phyloP scores from a whole-genome alignment of 1,139 yeast species.

The Williopsis jadinii region DNA sequence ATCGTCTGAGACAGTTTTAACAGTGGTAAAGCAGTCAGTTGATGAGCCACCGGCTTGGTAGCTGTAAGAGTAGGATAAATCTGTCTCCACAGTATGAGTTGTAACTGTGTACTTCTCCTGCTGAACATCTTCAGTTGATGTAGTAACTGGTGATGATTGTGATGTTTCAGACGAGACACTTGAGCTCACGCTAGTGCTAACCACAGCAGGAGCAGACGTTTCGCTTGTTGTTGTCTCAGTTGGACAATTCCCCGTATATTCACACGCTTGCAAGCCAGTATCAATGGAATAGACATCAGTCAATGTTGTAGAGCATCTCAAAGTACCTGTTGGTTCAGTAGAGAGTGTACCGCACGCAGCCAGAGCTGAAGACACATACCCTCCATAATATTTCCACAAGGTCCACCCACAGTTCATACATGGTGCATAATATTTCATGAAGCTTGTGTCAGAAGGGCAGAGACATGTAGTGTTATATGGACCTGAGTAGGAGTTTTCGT shows the following conservation, averaged over 20 bases:
- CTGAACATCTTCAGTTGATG: background rate
- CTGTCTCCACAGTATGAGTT: background rate
- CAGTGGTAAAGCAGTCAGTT: background rate
- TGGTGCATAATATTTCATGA: constrained; percentile 14
- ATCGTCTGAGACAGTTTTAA: background rate
- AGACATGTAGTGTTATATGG: constrained; percentile 22
- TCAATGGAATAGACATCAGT: constrained; percentile 18
- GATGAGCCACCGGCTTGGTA: background rate
- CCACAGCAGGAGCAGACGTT: background rate
- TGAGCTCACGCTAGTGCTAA: background rate
- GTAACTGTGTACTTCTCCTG: background rate
- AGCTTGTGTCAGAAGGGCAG: constrained; percentile 20
- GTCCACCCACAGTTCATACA: constrained; percentile 29
- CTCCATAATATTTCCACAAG: constrained; percentile 24
- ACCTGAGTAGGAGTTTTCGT: constrained; percentile 16
- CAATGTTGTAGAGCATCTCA: constrained; percentile 22
- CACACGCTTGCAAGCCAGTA: constrained; percentile 9
- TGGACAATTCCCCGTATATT: constrained; percentile 13
- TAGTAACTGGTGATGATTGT: background rate
- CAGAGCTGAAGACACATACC: constrained; percentile 21
- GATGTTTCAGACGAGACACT: background rate
- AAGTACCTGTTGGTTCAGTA: constrained; percentile 25
- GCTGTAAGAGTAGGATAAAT: background rate
- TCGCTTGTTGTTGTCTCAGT: constrained; percentile 10
- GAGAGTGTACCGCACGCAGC: constrained; percentile 21